A percentile compares a stretch with the other conserved stretches of the same genome.
phyloP scores from a whole-genome alignment of 495 filamentous ascomycete genomes.

The Aspergillus bertholletiae region DNA sequence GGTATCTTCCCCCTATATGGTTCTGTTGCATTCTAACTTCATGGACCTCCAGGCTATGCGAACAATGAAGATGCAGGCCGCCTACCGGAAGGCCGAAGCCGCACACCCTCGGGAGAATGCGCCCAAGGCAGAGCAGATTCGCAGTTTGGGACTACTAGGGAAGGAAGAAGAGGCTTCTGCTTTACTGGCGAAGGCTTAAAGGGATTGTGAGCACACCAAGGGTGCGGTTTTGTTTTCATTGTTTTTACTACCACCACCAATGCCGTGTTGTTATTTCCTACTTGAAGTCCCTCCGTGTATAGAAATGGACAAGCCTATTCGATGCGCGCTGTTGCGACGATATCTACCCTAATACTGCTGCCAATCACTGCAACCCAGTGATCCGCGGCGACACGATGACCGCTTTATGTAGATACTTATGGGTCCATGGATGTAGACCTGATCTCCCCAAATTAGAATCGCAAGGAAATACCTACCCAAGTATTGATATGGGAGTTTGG shows the following conservation, averaged over 20 bases:
- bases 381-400: too few species aligned
- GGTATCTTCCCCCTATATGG: background rate
- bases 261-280: conserved; percentile 25
- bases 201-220: conserved; percentile 13
- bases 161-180: conserved; percentile 75
- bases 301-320: conserved; percentile 30
- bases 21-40: background rate
- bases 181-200: conserved; percentile 44
- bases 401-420: too few species aligned
- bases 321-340: background rate
- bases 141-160: conserved; percentile 76
- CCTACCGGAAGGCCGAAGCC: conserved; percentile 80
- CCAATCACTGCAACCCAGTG: too few species aligned
- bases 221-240: conserved; percentile 24
- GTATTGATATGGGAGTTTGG: too few species aligned
- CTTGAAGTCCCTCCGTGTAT: conserved; percentile 35
- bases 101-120: conserved; percentile 72
- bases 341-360: background rate
- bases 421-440: too few species aligned
- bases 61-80: conserved; percentile 72
- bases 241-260: conserved; percentile 24
- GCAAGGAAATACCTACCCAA: too few species aligned
- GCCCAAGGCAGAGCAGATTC: conserved; percentile 70
- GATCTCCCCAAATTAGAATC: too few species aligned
- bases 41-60: conserved; percentile 61